Base-by-base conservation (phyloP, 2,329 filamentous ascomycete species). In the Paecilomyces sp. region DNA sequence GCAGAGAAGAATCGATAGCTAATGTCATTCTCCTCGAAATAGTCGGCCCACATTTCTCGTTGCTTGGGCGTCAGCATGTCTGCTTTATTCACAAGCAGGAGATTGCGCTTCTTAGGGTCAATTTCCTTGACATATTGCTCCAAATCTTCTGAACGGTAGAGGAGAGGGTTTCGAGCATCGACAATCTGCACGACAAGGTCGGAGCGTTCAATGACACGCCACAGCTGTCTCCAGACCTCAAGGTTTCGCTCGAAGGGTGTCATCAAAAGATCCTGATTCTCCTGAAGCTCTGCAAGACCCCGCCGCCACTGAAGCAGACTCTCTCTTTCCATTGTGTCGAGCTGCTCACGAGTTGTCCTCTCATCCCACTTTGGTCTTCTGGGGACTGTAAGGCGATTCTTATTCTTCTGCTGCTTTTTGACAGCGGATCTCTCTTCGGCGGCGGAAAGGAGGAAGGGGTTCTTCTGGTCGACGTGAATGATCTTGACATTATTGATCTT, bases 401-500 rank as follows among this genome's bases (percentile, higher is more conserved):
- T 88, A 79, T 97, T 92, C 71, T 88, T 83, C 70, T 87, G 87
- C 68, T 97, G 93, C 77, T 95, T 97, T 68, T 85, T 86, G 56
- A 91, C 78, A 22, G 90, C 83, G 9, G 83, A 85, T 67, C 87
- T 83, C 80, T 99, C 92, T 73, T 99, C 93, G 28, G 87, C 84
- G 0, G 89, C 86, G 0, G 91, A 93, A 18, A 99, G 81, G 4
- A 99, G 81, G 68, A 93, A 99, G 0, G 94, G 94, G 75, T 99
- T 99, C 79, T 89, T 91, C 78, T 97, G 92, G 74, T 97, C 92
- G 66, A 88, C 88, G 74, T 99, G 94, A 67, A 99, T 97, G 73
- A 99, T 97, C 81, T 97, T 97, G 77, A 97, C 90, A 72, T 95
- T 97, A 79, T 93, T 97, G 85, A 96, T 90, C 83, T 97, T 97